Percentiles rank a stretch among this genome's conserved stretches.
Evolutionary conservation across 2,329 filamentous ascomycete species (phyloP).

Genomic region (Fusarium fracticaudum): DNA sequence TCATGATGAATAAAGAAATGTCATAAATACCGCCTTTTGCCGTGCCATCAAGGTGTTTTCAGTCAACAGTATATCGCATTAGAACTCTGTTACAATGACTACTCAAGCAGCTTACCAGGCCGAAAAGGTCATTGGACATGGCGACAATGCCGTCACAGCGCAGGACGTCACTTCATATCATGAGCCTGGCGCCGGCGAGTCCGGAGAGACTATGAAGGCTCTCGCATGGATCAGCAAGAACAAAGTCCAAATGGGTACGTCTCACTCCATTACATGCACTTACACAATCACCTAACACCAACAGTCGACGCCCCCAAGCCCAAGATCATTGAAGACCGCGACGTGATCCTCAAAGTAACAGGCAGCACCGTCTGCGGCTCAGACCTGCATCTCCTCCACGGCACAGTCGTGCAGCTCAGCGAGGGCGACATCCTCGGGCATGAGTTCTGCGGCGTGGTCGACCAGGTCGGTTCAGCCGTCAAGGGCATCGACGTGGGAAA

Average conservation of each 20-base stretch:
- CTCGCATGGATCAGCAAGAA: constrained; percentile 86
- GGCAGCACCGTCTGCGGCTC: constrained; percentile 68
- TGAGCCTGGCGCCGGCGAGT: constrained; percentile 56
- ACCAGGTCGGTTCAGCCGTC: constrained; percentile 64
- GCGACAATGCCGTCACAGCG: constrained; percentile 68
- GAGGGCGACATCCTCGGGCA: constrained; percentile 75
- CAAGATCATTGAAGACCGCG: constrained; percentile 74
- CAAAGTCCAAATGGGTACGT: constrained; percentile 71
- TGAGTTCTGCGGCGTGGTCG: constrained; percentile 67
- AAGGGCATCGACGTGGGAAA: constrained; percentile 66
- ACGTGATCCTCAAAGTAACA: constrained; percentile 84
- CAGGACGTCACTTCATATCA: constrained; percentile 76
- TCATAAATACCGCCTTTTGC: constrained; percentile 12
- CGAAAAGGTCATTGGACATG: constrained; percentile 76
- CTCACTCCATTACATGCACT: not conserved
- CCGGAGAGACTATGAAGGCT: constrained; percentile 77
- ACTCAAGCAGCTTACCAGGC: constrained; percentile 72
- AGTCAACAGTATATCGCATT: not conserved
- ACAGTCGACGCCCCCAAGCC: constrained; percentile 74
- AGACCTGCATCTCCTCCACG: constrained; percentile 67
- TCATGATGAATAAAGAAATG: not conserved
- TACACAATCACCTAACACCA: not conserved
- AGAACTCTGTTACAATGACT: constrained; percentile 25
- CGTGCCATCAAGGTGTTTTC: not conserved
- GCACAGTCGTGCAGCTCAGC: constrained; percentile 65